Percentiles rank a stretch among this genome's conserved stretches.
phyloP scores from a whole-genome alignment of 2,329 filamentous ascomycete genomes.

The Xylariaceae sp. region DNA sequence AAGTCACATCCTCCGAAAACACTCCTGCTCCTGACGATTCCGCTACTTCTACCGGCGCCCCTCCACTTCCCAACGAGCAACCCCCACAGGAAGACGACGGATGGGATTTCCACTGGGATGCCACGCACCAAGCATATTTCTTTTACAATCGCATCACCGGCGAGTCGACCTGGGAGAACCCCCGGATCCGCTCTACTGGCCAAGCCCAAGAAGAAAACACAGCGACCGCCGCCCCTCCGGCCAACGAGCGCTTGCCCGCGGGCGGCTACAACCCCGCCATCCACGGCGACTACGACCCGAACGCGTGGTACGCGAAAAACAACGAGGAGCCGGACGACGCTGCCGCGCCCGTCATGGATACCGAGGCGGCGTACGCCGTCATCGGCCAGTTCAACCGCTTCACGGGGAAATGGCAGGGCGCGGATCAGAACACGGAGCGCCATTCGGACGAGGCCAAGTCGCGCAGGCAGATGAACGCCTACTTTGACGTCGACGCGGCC shows the following conservation, averaged over 20 bases:
- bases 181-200: slow-evolving; percentile 56
- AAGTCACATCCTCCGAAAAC: slow-evolving; percentile 15
- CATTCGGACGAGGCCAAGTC: slow-evolving; percentile 87
- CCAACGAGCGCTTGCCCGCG: slow-evolving; percentile 39
- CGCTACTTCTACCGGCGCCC: slow-evolving; percentile 19
- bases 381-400: slow-evolving; percentile 84
- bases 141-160: slow-evolving; percentile 80
- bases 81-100: slow-evolving; percentile 59
- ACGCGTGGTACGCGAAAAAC: slow-evolving; percentile 81
- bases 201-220: neutral
- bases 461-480: slow-evolving; percentile 82
- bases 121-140: slow-evolving; percentile 63
- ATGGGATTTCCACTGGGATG: slow-evolving; percentile 78
- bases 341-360: slow-evolving; percentile 29
- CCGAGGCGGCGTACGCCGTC: slow-evolving; percentile 52
- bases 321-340: slow-evolving; percentile 33
- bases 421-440: slow-evolving; percentile 62
- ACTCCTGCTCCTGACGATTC: slow-evolving; percentile 3
- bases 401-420: slow-evolving; percentile 75
- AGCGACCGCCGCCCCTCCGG: slow-evolving; percentile 26
- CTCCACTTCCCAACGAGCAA: slow-evolving; percentile 35
- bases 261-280: slow-evolving; percentile 93
- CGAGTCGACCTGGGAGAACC: slow-evolving; percentile 79
- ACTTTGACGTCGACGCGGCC: slow-evolving; percentile 91
- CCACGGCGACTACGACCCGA: slow-evolving; percentile 93